Evolutionary conservation across 225 moss, liverwort and hornwort species (phyloP), one percentile per base, ranked within the genome.

Genomic region (Neckera pumila): DNA sequence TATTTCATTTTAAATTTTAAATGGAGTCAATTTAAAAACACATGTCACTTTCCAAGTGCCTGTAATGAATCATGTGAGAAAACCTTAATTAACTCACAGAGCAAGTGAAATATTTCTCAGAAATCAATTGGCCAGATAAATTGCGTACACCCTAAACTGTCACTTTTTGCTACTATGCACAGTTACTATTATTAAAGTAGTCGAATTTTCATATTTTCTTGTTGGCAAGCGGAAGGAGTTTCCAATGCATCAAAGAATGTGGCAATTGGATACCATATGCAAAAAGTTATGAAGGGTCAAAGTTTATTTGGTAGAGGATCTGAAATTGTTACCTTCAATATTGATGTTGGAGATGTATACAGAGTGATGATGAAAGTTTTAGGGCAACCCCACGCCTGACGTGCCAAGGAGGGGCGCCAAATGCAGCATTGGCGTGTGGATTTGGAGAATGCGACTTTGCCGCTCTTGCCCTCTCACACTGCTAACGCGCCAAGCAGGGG

Each of bases 81-180:
- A n/a, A 36, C 19, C 19, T 65, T 18, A 17, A 17, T 65, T 18
- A 17, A 54, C 58, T 23, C 25, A 23, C 10, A 34, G 1, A 65
- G 36, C 67, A 67, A 67, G n/a, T n/a, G 67, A n/a, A n/a, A n/a
- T n/a, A n/a, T 36, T 38, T 67, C 7, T n/a, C 22, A 67, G 2
- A n/a, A 38, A 38, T 67, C n/a, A 22, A 38, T 38, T 22, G n/a
- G 4, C 20, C 7, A 67, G 6, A 67, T 22, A 11, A 67, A 2
- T 2, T n/a, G 12, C 0, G 2, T n/a, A 67, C 31, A 7, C 22
- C 4, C 7, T 0, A 5, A 63, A 31, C 6, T 0, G 4, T 5
- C 20, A 36, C 15, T n/a, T 67, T n/a, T 7, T 67, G 67, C n/a
- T n/a, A 21, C 12, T n/a, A 3, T n/a, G 12, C 12, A 19, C n/a